phyloP scores from a whole-genome alignment of 1,284 basidiomycete species.

The Tilletia indica region DNA sequence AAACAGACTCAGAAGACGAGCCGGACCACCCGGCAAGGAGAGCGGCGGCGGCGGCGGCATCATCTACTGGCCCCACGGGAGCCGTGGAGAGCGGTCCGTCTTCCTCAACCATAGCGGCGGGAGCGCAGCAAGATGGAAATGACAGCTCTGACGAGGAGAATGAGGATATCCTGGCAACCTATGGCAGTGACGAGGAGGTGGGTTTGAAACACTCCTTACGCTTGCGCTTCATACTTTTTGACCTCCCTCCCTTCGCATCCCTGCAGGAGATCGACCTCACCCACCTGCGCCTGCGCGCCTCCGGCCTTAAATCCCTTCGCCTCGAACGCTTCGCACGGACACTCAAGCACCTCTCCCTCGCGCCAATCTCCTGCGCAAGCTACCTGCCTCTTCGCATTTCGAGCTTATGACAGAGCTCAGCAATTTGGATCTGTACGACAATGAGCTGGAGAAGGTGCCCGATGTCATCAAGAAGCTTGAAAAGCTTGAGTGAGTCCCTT shows the following conservation, averaged over 20 bases:
- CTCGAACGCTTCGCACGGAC: conserved; percentile 70
- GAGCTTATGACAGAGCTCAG: conserved; percentile 68
- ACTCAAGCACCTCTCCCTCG: conserved; percentile 79
- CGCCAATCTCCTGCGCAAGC: conserved; percentile 76
- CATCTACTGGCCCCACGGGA: background rate
- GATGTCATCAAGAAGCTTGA: conserved; percentile 66
- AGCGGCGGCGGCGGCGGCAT: background rate
- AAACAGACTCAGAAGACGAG: conserved; percentile 14
- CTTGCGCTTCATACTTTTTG: background rate
- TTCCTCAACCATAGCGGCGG: background rate
- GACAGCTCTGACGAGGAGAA: conserved; percentile 18
- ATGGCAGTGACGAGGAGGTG: conserved; percentile 10
- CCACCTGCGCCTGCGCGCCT: conserved; percentile 70
- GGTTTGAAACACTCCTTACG: background rate
- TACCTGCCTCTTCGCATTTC: conserved; percentile 61
- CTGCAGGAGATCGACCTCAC: conserved; percentile 68
- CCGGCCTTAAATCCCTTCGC: conserved; percentile 63
- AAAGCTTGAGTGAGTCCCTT: conserved; percentile 67
- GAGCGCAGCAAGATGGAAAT: background rate
- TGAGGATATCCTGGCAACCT: background rate
- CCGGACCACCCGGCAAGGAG: background rate
- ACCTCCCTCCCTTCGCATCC: background rate
- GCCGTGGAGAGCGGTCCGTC: background rate
- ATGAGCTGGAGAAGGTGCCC: conserved; percentile 65
- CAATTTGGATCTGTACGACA: conserved; percentile 94